A percentile compares a stretch with the other conserved stretches of the same genome.
phyloP scores from a whole-genome alignment of 345 rosid species.

The Gossypium anomalum region DNA sequence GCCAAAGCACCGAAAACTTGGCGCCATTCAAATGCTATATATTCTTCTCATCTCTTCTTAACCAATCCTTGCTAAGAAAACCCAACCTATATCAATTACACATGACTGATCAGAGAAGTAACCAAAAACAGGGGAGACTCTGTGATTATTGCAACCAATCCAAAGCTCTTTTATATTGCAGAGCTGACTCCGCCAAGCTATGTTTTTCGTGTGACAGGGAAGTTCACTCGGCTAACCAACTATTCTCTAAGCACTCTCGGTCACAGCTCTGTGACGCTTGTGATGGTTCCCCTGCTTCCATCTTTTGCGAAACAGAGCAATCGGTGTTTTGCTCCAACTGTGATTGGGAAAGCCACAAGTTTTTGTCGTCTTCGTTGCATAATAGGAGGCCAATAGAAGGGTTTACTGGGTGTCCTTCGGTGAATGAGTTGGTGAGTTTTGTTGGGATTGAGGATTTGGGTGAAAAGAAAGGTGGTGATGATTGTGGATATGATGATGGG shows the following conservation, averaged over 20 bases:
- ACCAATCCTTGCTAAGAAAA: background rate
- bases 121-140: constrained; percentile 25
- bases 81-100: background rate
- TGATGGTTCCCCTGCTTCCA: constrained; percentile 55
- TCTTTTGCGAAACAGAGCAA: constrained; percentile 78
- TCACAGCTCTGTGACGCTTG: constrained; percentile 78
- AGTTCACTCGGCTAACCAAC: constrained; percentile 87
- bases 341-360: constrained; percentile 72
- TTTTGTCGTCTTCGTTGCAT: constrained; percentile 31
- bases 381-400: constrained; percentile 75
- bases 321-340: constrained; percentile 80
- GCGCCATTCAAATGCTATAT: constrained; percentile 1
- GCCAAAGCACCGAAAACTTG: background rate
- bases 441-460: constrained; percentile 56
- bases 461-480: constrained; percentile 18
- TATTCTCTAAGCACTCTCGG: constrained; percentile 78
- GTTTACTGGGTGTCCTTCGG: constrained; percentile 69
- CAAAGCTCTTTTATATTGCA: constrained; percentile 74
- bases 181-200: constrained; percentile 87
- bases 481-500: constrained; percentile 26
- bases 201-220: constrained; percentile 83
- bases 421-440: constrained; percentile 41
- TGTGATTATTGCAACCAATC: constrained; percentile 75
- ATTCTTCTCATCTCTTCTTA: background rate
- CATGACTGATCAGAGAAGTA: background rate